Evolutionary conservation across 2,329 filamentous ascomycete species (phyloP), one percentile per base, ranked within the genome.

Genomic region (Fusarium fujikuroi): DNA sequence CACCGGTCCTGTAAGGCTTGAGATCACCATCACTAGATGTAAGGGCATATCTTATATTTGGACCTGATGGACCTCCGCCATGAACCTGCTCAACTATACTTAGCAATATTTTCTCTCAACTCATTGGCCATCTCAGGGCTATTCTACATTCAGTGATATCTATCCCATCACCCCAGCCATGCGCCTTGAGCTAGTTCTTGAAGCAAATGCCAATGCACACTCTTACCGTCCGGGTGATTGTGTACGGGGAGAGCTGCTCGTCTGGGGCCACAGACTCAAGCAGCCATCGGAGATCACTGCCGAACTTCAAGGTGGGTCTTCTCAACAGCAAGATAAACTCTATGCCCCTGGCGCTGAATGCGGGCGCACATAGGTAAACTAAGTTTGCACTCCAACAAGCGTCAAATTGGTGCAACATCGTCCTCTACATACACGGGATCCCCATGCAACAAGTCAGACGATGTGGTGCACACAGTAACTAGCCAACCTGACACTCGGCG

Each of bases 111-210:
- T 16, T 23, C 15, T 16, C n/a, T 42, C 21, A 42, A 42, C 14
- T 2, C 3, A 16, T 23, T 43, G 5, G 3, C n/a, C 3, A 4
- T 42, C 15, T 7, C 0, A 43, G 15, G 40, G 5, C 1, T 23
- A 11, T 43, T 12, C 10, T 19, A 12, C 5, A 12, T 16, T 18
- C 5, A 44, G 16, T 19, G 7, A 12, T 19, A 23, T 44, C 42
- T 10, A 12, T 19, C 18, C 10, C 23, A 14, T 9, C 42, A 25
- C 16, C 7, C 18, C 25, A 44, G 23, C 16, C 42, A 44, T 44
- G 42, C 42, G 42, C 16, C 7, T 25, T 25, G 42, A 44, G 11
- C 42, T 44, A 25, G 42, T 44, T 19, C 16, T 44, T 44, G 23
- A 44, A 44, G 23, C 42, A 25, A 25, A 44, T 4, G 42, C 42